Evolutionary conservation across 2,329 filamentous ascomycete genomes (phyloP), one percentile per base, ranked within the genome.

Genomic region (Neopestalotiopsis sp.): DNA sequence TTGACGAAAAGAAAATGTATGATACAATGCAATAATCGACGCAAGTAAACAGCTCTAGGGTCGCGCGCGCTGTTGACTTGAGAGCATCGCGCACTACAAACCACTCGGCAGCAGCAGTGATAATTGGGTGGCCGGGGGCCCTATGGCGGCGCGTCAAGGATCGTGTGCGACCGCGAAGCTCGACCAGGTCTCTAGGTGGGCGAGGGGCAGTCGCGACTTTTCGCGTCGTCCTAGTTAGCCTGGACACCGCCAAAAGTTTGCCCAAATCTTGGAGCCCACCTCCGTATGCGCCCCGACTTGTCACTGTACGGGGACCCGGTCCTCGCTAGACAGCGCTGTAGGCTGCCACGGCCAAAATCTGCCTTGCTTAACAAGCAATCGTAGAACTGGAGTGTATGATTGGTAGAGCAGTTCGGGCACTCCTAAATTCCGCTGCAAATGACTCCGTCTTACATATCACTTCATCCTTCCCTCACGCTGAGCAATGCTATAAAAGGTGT

Each of bases 341-440:
- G 71, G 73, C 73, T 74, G 69, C 69, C 20, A 65, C 40, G 17
- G 60, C 20, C 52, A 52, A 68, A 75, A 68, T 76, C 74, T 76
- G 74, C 74, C 74, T 76, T 76, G 74, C 74, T 76, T 76, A 76
- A 74, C 72, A 76, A 75, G 74, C 73, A 70, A 64, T 38, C 17
- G 49, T 67, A 24, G 17, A 12, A 60, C n/a, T 42, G 12, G 40
- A 52, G 59, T 67, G 60, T 34, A 57, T 59, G 38, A 65, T 65
- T 74, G 71, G 65, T 72, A 72, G 68, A 20, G 30, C 65, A 62
- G 38, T 30, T 28, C 57, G 45, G 24, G 24, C 42, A 49, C 38
- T 28, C 30, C 24, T 28, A 34, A 24, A 13, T 59, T 34, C 24
- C 57, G 30, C 24, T 59, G 30, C 17, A 28, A 28, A 59, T 30